Evolutionary conservation across 345 rosid genomes (phyloP), one percentile per base, ranked within the genome.

Genomic region (Populus tremula): DNA sequence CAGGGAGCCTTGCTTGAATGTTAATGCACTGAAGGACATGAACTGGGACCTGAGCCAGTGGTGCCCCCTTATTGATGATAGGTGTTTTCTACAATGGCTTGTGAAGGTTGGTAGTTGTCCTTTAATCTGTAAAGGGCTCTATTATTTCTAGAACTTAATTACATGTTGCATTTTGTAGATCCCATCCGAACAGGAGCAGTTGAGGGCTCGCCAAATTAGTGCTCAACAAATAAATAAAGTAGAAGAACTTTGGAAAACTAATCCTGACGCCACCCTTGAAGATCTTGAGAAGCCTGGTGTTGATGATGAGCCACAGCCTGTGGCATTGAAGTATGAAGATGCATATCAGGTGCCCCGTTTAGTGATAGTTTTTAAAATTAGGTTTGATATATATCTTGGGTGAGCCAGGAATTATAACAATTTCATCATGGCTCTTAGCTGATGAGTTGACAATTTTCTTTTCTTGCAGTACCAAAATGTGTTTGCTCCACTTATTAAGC

Each of bases 201-300:
- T 96, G 88, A 89, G 99, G 87, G 98, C 97, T 49, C 97, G 99
- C 13, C 99, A 96, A 83, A 96, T 96, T 76, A 94, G 94, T 84
- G 97, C 99, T 39, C 98, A 96, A 82, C 99, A 96, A 87, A 96
- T 96, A 80, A 96, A 96, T 84, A 94, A 94, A 90, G 90, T 96
- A 61, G 99, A 96, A 86, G 99, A 96, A 80, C 92, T 96, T 67
- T 96, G 99, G 99, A 96, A 96, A 89, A 82, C 97, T 23, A 96
- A 92, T 82, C 97, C 99, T 68, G 99, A 94, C 87, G 98, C 99
- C 67, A 86, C 96, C 71, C 96, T 94, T 61, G 99, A 94, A 87
- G 99, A 96, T 87, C 99, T 96, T 77, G 99, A 94, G 85, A 96
- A 94, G 78, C 99, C 99, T 84, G 99, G 99, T 78, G 96, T 96